A percentile compares a stretch with the other conserved stretches of the same genome.
These are phyloP conservation scores for Russula sp. DNA, from an alignment of 768 basidiomycete species.

Conservation along the genomic window DNA sequence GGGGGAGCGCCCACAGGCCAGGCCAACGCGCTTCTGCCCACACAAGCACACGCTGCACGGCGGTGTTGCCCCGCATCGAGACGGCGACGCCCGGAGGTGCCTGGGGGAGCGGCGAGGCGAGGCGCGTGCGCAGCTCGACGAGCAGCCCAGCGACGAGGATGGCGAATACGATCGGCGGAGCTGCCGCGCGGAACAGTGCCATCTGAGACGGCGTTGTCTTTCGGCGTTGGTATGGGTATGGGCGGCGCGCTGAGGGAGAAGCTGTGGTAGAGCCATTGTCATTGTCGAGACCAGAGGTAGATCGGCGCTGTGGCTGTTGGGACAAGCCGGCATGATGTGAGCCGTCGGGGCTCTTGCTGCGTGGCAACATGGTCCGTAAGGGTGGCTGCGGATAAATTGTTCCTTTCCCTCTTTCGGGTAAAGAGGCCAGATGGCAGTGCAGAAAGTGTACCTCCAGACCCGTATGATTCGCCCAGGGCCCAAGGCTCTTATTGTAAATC, in stretches of 20 bases:
- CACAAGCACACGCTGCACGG: slow-evolving; percentile 9
- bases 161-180: slow-evolving; percentile 9
- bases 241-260: not conserved
- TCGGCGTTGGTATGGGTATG: not conserved
- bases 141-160: slow-evolving; percentile 9
- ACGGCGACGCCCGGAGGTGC: not conserved
- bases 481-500: not conserved
- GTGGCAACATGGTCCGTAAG: not conserved
- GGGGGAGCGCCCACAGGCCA: slow-evolving; percentile 9
- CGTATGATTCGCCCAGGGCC: not conserved
- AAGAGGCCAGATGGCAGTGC: not conserved
- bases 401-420: not conserved
- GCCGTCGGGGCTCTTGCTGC: no score
- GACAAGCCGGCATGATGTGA: not conserved
- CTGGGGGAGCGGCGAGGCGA: slow-evolving; percentile 4
- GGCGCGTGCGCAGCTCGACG: slow-evolving; percentile 6
- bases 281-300: not conserved
- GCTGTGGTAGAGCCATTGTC: not conserved
- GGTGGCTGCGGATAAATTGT: no score
- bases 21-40: slow-evolving; percentile 19
- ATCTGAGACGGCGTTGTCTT: not conserved
- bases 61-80: not conserved
- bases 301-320: not conserved
- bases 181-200: not conserved
- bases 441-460: not conserved